Evolutionary conservation across 768 basidiomycete genomes (phyloP).

Genomic region (Suillus paluster): DNA sequence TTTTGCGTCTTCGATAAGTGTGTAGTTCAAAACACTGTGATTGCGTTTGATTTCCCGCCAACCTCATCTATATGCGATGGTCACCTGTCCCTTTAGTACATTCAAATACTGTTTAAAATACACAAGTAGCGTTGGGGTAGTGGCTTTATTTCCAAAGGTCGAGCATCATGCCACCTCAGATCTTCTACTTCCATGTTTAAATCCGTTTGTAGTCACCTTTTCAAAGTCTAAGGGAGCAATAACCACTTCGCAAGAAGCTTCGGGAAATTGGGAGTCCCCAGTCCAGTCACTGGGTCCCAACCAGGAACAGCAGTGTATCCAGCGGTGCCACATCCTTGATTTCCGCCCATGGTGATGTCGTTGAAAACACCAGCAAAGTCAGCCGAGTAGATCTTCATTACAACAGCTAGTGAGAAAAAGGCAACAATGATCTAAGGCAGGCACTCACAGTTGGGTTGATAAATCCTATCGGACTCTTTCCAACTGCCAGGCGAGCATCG

Average conservation of each 20-base stretch:
- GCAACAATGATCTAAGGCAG: neutral
- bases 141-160: neutral
- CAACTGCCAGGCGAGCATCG: slow-evolving; percentile 30
- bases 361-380: slow-evolving; percentile 45
- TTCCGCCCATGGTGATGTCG: slow-evolving; percentile 47
- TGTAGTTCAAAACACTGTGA: too few relatives aligned
- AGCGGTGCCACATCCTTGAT: slow-evolving; percentile 42
- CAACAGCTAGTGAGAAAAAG: neutral
- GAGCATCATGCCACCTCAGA: neutral
- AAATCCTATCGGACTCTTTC: slow-evolving; percentile 34
- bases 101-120: too few relatives aligned
- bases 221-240: slow-evolving; percentile 35
- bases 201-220: neutral
- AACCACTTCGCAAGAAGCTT: slow-evolving; percentile 50
- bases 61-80: too few relatives aligned
- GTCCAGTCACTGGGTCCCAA: slow-evolving; percentile 41
- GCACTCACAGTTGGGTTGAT: slow-evolving; percentile 30
- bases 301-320: slow-evolving; percentile 32
- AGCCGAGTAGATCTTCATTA: slow-evolving; percentile 45
- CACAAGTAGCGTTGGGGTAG: too few relatives aligned
- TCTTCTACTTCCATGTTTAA: neutral
- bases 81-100: too few relatives aligned
- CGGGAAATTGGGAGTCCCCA: slow-evolving; percentile 50
- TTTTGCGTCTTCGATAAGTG: too few relatives aligned
- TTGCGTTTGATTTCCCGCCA: too few relatives aligned